phyloP scores from a whole-genome alignment of 139 green algal species.

The Chlorella sp. region DNA sequence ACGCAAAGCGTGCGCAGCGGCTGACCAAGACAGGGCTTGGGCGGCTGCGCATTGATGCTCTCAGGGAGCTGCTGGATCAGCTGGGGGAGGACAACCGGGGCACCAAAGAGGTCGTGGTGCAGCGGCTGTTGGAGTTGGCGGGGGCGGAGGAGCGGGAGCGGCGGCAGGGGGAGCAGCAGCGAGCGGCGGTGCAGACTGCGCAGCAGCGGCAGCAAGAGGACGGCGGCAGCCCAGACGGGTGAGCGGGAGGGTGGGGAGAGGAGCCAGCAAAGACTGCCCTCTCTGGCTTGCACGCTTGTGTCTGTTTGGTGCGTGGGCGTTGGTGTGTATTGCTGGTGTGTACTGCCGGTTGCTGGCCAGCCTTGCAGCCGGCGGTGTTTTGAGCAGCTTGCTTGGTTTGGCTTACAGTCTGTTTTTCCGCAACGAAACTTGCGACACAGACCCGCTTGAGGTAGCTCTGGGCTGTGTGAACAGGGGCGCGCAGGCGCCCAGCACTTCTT shows the following conservation, averaged over 20 bases:
- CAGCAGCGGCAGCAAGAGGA: background rate
- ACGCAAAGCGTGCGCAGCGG: background rate
- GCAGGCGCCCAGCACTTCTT: too few species aligned
- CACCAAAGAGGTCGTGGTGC: conserved; percentile 43
- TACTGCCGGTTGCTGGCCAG: background rate
- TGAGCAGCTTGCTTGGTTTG: background rate
- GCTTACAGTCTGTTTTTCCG: too few species aligned
- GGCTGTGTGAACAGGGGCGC: too few species aligned
- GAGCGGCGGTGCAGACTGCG: background rate
- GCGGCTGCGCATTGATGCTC: conserved; percentile 24
- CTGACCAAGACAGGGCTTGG: conserved; percentile 37
- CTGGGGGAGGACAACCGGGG: conserved; percentile 31
- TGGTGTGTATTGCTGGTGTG: background rate
- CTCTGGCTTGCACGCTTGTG: background rate
- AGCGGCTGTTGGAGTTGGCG: conserved; percentile 36
- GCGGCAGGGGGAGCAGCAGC: background rate
- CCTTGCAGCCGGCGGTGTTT: too few species aligned
- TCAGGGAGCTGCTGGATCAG: conserved; percentile 30
- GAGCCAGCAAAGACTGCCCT: background rate
- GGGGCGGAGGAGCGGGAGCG: background rate
- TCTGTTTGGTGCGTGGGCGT: background rate
- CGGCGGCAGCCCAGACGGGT: background rate
- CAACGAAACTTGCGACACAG: too few species aligned
- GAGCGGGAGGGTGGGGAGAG: background rate
- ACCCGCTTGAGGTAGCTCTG: too few species aligned